Base-by-base conservation (phyloP, 495 filamentous ascomycete species). In the Penicillium tannophilum region DNA sequence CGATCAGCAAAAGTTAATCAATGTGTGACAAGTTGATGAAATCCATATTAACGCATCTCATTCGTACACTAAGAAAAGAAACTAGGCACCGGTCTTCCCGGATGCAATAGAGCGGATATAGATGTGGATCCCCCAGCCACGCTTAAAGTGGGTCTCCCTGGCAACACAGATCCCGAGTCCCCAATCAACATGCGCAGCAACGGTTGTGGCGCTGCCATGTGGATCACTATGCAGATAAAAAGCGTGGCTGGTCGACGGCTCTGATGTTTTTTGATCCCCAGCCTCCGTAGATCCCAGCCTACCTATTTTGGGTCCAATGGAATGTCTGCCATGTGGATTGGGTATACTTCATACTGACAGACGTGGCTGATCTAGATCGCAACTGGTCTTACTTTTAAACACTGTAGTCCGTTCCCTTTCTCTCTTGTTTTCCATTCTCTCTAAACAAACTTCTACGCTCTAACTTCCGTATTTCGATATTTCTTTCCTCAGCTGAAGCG, bases 231-330 rank as follows among this genome's bases (percentile, higher is more conserved):
- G 28, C 47, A 11, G 47, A 17, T 16, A 48, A 58, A 60, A 33
- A 50, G 20, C 50, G 53, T 59, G 64, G 59, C 64, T 67, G 67
- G 61, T 12, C 24, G 16, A 49, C 11, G 20, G 52, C 20, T 42
- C 36, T 26, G 33, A 43, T 53, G 31, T 6, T 41, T 49, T 45
- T 23, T 17, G 23, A 51, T 66, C 47, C 62, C 67, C 67, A 70
- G 65, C 67, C 67, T 61, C 59, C 53, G 61, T 49, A 55, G 62
- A 63, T 68, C 62, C 67, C 67, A 70, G 67, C 67, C 67, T 58
- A 53, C 60, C 62, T 63, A 58, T 62, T 70, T 65, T 67, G 56
- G 45, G 47, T 23, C 54, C 59, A 61, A 64, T 60, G 19, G 50
- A 24, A 36, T 17, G 31, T 11, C 28, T 42, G 23, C 62, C 54